Evolutionary conservation across 2,329 filamentous ascomycete species (phyloP).

Genomic region (Macroventuria anomochaeta): DNA sequence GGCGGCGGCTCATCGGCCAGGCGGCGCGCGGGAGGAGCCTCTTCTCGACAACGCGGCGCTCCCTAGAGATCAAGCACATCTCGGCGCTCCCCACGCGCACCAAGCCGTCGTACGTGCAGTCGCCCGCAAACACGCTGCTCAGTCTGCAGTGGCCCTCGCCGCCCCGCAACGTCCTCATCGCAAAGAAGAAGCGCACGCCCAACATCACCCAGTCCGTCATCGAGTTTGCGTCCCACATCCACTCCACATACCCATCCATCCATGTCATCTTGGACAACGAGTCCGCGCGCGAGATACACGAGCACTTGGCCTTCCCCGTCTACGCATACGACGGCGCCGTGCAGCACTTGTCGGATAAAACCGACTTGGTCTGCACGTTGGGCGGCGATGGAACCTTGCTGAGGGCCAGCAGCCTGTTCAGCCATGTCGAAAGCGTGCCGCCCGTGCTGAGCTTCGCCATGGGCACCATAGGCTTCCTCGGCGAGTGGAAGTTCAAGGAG

Average conservation of each 20-base stretch:
- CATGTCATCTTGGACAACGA: conserved; percentile 83
- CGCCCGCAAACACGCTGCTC: conserved; percentile 64
- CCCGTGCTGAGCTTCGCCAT: conserved; percentile 95
- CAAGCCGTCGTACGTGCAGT: conserved; percentile 56
- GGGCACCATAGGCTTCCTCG: conserved; percentile 92
- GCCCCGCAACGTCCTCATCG: conserved; percentile 71
- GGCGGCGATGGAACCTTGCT: conserved; percentile 93
- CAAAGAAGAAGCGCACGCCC: conserved; percentile 69
- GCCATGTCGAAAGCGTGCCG: conserved; percentile 79
- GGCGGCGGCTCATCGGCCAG: conserved; percentile 28
- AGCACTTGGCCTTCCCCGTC: conserved; percentile 71
- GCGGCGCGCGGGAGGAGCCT: conserved; percentile 8
- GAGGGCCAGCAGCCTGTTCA: conserved; percentile 85
- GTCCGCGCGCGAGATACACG: conserved; percentile 74
- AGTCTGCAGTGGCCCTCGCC: conserved; percentile 72
- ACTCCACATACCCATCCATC: conserved; percentile 77
- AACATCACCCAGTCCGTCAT: conserved; percentile 63
- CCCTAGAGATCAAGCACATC: conserved; percentile 36
- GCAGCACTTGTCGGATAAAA: conserved; percentile 69
- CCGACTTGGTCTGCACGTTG: conserved; percentile 87
- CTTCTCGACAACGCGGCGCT: conserved; percentile 38
- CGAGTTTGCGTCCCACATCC: conserved; percentile 72
- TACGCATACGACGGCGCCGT: conserved; percentile 53
- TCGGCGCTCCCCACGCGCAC: conserved; percentile 45
- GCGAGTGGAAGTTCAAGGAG: conserved; percentile 94